Percentiles rank a stretch among this genome's conserved stretches.
phyloP scores from a whole-genome alignment of 352 stramenopile species.

The Peronospora destructor region DNA sequence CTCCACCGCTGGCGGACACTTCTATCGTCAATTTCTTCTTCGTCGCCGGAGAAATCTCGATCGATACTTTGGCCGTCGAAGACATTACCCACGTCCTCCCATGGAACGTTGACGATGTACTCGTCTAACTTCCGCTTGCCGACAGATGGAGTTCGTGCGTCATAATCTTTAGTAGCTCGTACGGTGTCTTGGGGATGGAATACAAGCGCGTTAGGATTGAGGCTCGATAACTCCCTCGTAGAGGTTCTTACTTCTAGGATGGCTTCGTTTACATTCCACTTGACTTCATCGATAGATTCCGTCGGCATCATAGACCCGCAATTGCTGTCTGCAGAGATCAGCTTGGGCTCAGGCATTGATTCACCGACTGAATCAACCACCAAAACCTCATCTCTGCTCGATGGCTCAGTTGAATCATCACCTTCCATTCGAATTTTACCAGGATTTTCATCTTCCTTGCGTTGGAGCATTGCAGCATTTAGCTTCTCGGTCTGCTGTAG shows the following conservation, averaged over 20 bases:
- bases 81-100: conserved; percentile 23
- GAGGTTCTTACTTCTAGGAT: conserved; percentile 1
- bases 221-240: conserved; percentile 15
- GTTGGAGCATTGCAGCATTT: neutral
- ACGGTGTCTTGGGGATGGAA: conserved; percentile 39
- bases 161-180: neutral
- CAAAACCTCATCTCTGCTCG: neutral
- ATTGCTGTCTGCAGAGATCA: conserved; percentile 2
- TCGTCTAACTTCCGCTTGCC: conserved; percentile 71
- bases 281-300: conserved; percentile 13
- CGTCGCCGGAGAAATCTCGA: conserved; percentile 17
- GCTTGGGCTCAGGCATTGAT: conserved; percentile 9
- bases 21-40: conserved; percentile 20
- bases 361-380: conserved; percentile 16
- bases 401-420: neutral
- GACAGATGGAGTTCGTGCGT: conserved; percentile 6
- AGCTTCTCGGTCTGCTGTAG: neutral
- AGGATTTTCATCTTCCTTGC: neutral
- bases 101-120: conserved; percentile 49
- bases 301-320: conserved; percentile 10
- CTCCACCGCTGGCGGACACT: conserved; percentile 10
- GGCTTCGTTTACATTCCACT: conserved; percentile 7
- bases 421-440: conserved; percentile 1
- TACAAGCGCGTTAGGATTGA: conserved; percentile 56
- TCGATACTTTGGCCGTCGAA: conserved; percentile 15